Evolutionary conservation across 768 basidiomycete species (phyloP).

Genomic region (Phanerodontia chrysosporium): DNA sequence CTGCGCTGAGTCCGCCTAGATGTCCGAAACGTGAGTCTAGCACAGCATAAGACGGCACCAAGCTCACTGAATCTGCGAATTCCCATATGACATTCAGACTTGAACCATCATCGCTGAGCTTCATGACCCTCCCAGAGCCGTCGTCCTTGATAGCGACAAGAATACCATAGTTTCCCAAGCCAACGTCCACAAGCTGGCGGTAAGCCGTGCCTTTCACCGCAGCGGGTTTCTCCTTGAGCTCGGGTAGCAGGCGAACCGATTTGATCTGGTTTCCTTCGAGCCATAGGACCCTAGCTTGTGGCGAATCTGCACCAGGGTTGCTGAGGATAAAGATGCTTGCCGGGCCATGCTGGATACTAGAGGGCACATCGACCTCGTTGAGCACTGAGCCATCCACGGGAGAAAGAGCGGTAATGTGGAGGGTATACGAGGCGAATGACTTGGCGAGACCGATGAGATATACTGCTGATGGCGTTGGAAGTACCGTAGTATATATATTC

Average conservation of each 20-base stretch:
- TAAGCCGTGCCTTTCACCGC: slow-evolving; percentile 43
- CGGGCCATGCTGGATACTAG: slow-evolving; percentile 35
- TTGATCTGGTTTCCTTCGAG: slow-evolving; percentile 48
- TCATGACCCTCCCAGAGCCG: slow-evolving; percentile 54
- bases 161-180: slow-evolving; percentile 49
- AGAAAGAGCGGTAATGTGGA: slow-evolving; percentile 64
- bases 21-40: slow-evolving; percentile 8
- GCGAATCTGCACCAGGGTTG: slow-evolving; percentile 15
- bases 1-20: slow-evolving; percentile 37
- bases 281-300: slow-evolving; percentile 43
- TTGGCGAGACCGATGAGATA: slow-evolving; percentile 49
- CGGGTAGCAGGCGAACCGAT: slow-evolving; percentile 46
- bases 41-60: neutral
- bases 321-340: slow-evolving; percentile 35
- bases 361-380: slow-evolving; percentile 48
- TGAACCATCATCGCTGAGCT: slow-evolving; percentile 39
- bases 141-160: slow-evolving; percentile 56
- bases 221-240: slow-evolving; percentile 44
- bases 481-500: slow-evolving; percentile 59
- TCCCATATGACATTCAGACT: slow-evolving; percentile 43
- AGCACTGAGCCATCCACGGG: slow-evolving; percentile 49
- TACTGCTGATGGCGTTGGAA: slow-evolving; percentile 47
- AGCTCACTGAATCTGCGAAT: slow-evolving; percentile 52
- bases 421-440: slow-evolving; percentile 49
- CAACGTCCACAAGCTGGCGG: slow-evolving; percentile 55